Conservation (phyloP, 495 filamentous ascomycete species). For the Aspergillus leporis region DNA sequence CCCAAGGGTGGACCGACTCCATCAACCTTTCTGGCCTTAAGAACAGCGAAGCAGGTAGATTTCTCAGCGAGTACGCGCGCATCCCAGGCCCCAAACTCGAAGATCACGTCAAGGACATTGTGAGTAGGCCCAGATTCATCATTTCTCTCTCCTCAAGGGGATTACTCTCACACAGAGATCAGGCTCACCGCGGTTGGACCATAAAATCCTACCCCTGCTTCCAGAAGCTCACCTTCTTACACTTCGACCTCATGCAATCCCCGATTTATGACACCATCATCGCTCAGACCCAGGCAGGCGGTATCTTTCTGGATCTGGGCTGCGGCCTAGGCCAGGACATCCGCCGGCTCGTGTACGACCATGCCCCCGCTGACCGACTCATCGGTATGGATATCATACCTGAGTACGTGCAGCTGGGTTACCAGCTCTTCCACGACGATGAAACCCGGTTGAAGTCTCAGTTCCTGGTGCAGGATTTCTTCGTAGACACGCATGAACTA, state of each 20-base stretch:
- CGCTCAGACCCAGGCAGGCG: conserved; percentile 16
- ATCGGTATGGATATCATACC: conserved; percentile 28
- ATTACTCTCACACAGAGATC: background rate
- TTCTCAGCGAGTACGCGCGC: too few species aligned
- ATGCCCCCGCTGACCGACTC: conserved; percentile 26
- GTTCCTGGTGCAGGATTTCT: conserved; percentile 27
- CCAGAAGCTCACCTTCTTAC: conserved; percentile 41
- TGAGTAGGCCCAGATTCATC: too few species aligned
- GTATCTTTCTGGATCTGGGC: conserved; percentile 35
- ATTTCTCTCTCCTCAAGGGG: too few species aligned
- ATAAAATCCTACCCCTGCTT: conserved; percentile 38
- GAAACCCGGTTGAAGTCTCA: conserved; percentile 19
- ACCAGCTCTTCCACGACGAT: conserved; percentile 34
- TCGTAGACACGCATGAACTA: conserved; percentile 7
- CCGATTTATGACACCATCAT: conserved; percentile 28
- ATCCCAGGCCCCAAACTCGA: too few species aligned
- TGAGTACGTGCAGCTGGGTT: conserved; percentile 28
- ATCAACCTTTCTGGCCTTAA: too few species aligned
- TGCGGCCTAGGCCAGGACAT: conserved; percentile 40
- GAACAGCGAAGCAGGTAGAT: too few species aligned
- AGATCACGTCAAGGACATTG: too few species aligned
- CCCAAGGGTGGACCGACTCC: too few species aligned
- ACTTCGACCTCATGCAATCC: conserved; percentile 25
- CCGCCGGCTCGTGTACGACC: conserved; percentile 31
- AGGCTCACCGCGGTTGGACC: conserved; percentile 3